Base-by-base conservation (phyloP, 2,329 filamentous ascomycete species). In the Talaromyces sp. region DNA sequence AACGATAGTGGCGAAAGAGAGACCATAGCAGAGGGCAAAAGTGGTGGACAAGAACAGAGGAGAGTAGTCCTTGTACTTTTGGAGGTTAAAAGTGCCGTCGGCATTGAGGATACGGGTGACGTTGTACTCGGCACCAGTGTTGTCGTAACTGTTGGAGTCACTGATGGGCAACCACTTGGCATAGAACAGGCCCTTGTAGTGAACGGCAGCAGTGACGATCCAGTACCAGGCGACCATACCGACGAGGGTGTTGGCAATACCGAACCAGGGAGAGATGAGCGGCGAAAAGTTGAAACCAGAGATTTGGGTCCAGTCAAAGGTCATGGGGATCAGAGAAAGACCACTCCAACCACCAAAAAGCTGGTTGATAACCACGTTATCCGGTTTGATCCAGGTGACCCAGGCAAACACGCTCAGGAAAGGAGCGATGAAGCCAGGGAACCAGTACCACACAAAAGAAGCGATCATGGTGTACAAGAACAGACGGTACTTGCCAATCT, bases 251-350 rank as follows among this genome's bases (percentile, higher is more conserved):
- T 92, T 92, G 61, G 85, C 87, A 65, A 91, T 91, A 9, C 88
- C 88, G 70, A 88, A 85, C 86, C 87, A 91, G 5, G 88, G 88
- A 2, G 87, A 84, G 56, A 90, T 87, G 42, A 91, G 74, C 22
- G 88, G 88, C 10, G 86, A 89, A 32, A 84, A 84, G 57, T 89
- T 79, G 63, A 85, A 91, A 54, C 87, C 89, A 3, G 87, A 82
- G 58, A 91, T 82, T 67, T 90, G 87, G 5, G 87, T 88, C 88
- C 89, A 91, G 77, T 92, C 89, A 69, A 92, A 90, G 0, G 88
- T 91, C 33, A 92, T 84, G 1, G 89, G 88, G 7, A 91, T 75
- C 30, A 92, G 69, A 0, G 86, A 89, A 3, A 92, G 65, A 0
- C 89, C 89, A 0, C 85, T 88, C 55, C 80, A 81, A 1, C 87